A percentile compares a stretch with the other conserved stretches of the same genome.
phyloP scores from a whole-genome alignment of 2,329 filamentous ascomycete species.

The Beauveria medogensis region DNA sequence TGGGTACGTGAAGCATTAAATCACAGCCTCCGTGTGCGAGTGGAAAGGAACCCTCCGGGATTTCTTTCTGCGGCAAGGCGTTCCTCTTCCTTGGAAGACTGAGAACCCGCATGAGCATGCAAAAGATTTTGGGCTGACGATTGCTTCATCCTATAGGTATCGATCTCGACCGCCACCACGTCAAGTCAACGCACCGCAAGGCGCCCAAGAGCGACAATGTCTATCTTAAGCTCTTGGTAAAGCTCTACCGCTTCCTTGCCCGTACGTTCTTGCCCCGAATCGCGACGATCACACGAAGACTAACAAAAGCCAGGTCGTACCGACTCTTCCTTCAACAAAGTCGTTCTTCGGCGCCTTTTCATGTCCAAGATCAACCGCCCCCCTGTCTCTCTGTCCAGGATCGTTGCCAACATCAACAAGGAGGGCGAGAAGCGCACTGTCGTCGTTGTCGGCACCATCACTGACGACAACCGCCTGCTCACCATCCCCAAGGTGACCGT shows the following conservation, averaged over 20 bases:
- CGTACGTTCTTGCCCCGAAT: constrained; percentile 52
- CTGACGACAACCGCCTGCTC: constrained; percentile 93
- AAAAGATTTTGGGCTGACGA: constrained; percentile 55
- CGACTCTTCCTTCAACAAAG: constrained; percentile 97
- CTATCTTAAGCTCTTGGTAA: constrained; percentile 94
- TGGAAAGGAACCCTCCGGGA: constrained; percentile 26
- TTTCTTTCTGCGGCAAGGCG: constrained; percentile 11
- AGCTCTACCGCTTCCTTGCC: constrained; percentile 95
- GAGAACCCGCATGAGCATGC: constrained; percentile 50
- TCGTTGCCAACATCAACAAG: constrained; percentile 62
- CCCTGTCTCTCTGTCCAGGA: constrained; percentile 88
- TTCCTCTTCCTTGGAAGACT: constrained; percentile 16
- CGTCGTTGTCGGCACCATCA: constrained; percentile 90
- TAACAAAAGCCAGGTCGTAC: constrained; percentile 62
- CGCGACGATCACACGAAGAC: constrained; percentile 1
- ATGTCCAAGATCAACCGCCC: constrained; percentile 98
- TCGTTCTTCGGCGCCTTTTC: constrained; percentile 92
- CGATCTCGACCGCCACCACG: constrained; percentile 64
- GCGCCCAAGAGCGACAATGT: constrained; percentile 98
- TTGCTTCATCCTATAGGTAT: constrained; percentile 52
- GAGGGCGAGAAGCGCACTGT: constrained; percentile 73
- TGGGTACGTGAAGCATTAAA: constrained; percentile 48
- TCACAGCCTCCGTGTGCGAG: constrained; percentile 42
- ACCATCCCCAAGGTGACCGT: constrained; percentile 86
- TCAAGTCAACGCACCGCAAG: constrained; percentile 72